Evolutionary conservation across 1,284 basidiomycete species (phyloP).

Genomic region (Ceratobasidium papillatum): DNA sequence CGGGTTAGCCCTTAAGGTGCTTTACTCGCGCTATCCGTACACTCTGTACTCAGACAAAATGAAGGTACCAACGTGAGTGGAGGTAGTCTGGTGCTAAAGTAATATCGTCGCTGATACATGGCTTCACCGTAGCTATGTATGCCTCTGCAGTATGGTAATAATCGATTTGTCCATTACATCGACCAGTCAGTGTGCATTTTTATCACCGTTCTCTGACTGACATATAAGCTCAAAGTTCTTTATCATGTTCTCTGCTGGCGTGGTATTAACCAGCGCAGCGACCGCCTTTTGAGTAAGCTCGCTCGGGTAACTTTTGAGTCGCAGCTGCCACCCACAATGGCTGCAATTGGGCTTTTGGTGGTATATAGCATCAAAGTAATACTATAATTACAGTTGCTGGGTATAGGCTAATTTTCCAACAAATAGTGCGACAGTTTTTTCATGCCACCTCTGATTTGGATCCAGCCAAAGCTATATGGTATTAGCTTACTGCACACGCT

Average conservation of each 20-base stretch:
- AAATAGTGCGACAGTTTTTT: slow-evolving; percentile 20
- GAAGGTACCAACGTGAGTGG: slow-evolving; percentile 9
- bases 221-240: background rate
- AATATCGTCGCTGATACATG: background rate
- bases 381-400: background rate
- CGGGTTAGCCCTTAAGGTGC: background rate
- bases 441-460: slow-evolving; percentile 11
- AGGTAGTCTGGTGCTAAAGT: too few species aligned
- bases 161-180: background rate
- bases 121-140: background rate
- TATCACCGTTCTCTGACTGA: background rate
- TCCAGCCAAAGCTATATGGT: slow-evolving; percentile 26
- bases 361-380: slow-evolving; percentile 20
- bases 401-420: too few species aligned
- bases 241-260: background rate
- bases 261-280: background rate
- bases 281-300: slow-evolving; percentile 6
- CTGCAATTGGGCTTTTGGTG: slow-evolving; percentile 10
- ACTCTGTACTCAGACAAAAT: background rate
- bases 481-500: slow-evolving; percentile 31
- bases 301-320: slow-evolving; percentile 25
- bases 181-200: background rate
- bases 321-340: slow-evolving; percentile 17
- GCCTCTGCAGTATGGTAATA: background rate
- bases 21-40: background rate